Evolutionary conservation across 257 asterid genomes (phyloP).

Genomic region (Penstemon davidsonii): DNA sequence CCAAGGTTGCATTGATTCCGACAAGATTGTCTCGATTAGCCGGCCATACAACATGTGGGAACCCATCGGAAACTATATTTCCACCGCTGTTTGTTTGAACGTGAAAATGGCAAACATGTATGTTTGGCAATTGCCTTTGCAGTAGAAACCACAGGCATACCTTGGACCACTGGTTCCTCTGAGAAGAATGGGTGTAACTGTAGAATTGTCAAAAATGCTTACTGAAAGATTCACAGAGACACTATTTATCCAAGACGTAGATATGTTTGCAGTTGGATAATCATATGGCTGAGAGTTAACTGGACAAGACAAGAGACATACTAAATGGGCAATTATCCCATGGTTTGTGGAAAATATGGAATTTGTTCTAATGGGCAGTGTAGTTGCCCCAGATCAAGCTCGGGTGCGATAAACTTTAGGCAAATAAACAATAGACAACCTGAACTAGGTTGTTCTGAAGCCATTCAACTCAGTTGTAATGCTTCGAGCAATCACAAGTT

Average conservation of each 20-base stretch:
- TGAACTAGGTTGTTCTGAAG: constrained; percentile 45
- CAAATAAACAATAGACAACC: constrained; percentile 28
- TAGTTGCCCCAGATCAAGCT: constrained; percentile 37
- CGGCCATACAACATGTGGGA: constrained; percentile 35
- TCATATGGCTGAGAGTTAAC: constrained; percentile 40
- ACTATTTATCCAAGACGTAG: constrained; percentile 37
- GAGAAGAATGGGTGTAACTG: constrained; percentile 39
- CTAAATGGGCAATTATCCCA: constrained; percentile 33
- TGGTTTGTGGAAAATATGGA: constrained; percentile 45
- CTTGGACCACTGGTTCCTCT: constrained; percentile 44
- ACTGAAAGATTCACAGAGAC: no score
- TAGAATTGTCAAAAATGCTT: background rate
- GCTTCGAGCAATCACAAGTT: constrained; percentile 17
- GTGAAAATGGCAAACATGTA: constrained; percentile 43
- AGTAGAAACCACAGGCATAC: constrained; percentile 50
- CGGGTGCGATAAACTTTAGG: constrained; percentile 25
- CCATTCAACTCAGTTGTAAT: constrained; percentile 30
- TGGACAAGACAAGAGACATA: no score
- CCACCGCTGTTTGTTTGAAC: constrained; percentile 41
- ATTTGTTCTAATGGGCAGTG: constrained; percentile 45
- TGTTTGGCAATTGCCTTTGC: constrained; percentile 38
- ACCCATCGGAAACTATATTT: constrained; percentile 17
- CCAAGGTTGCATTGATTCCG: constrained; percentile 37
- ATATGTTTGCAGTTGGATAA: constrained; percentile 47
- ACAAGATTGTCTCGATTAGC: constrained; percentile 19